Evolutionary conservation across 164 flowering plant species (phyloP).

Genomic region (Vitis rupestris): DNA sequence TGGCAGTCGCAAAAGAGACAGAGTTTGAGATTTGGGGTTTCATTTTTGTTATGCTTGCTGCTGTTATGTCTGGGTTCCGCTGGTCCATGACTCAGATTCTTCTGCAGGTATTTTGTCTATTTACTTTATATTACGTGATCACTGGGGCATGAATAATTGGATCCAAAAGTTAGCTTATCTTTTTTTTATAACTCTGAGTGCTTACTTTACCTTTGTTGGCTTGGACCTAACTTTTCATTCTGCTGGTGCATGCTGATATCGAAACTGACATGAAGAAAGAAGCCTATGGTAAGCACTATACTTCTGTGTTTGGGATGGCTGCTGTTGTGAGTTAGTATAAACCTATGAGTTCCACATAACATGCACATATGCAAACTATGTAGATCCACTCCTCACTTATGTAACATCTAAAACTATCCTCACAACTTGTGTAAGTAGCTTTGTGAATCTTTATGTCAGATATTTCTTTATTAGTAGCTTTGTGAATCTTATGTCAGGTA

Average conservation of each 20-base stretch:
- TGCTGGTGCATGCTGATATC: conserved; percentile 28
- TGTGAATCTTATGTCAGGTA: too few relatives aligned
- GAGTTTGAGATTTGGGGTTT: conserved; percentile 98
- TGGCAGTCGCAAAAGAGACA: conserved; percentile 91
- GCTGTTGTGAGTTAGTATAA: neutral
- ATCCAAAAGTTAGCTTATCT: too few relatives aligned
- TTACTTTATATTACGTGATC: neutral
- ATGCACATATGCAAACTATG: too few relatives aligned
- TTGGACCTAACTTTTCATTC: conserved; percentile 29
- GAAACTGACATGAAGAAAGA: conserved; percentile 68
- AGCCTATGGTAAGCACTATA: conserved; percentile 67
- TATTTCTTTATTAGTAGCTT: too few relatives aligned
- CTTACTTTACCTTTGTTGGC: conserved; percentile 13
- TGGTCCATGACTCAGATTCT: conserved; percentile 99
- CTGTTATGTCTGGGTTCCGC: conserved; percentile 99
- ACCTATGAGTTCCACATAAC: too few relatives aligned
- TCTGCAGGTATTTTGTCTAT: conserved; percentile 66
- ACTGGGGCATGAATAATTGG: too few relatives aligned
- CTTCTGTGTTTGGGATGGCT: neutral
- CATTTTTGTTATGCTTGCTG: conserved; percentile 93
- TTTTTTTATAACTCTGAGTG: neutral
- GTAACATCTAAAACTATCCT: too few relatives aligned
- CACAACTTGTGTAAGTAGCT: too few relatives aligned
- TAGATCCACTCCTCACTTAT: too few relatives aligned
- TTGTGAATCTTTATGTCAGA: too few relatives aligned